A percentile compares a stretch with the other conserved stretches of the same genome.
phyloP scores from a whole-genome alignment of 495 filamentous ascomycete species.

The Darksidea phi region DNA sequence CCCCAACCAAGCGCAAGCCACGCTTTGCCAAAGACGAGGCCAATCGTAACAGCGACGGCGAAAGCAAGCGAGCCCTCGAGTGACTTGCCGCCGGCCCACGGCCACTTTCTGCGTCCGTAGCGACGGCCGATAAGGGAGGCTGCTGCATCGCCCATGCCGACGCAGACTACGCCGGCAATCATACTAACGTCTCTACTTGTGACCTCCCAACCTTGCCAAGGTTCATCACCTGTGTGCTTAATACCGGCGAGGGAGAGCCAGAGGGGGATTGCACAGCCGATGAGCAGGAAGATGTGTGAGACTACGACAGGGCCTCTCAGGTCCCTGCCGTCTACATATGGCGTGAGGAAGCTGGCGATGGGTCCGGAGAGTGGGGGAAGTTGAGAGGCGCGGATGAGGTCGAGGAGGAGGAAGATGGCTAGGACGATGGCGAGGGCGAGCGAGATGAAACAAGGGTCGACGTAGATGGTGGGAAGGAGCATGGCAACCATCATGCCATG shows the following conservation, averaged over 20 bases:
- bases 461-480: conserved; percentile 79
- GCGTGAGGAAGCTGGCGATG: conserved; percentile 79
- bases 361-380: conserved; percentile 82
- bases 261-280: conserved; percentile 92
- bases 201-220: conserved; percentile 72
- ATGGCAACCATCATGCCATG: conserved; percentile 97
- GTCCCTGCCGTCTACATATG: conserved; percentile 93
- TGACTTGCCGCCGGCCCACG: conserved; percentile 95
- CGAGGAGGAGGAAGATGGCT: conserved; percentile 79
- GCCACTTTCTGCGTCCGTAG: conserved; percentile 85
- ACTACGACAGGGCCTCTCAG: conserved; percentile 91
- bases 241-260: conserved; percentile 80
- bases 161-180: conserved; percentile 87
- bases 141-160: conserved; percentile 92
- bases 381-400: conserved; percentile 85
- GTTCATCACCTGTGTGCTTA: conserved; percentile 50
- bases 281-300: conserved; percentile 90
- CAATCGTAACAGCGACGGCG: conserved; percentile 70
- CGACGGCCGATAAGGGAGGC: conserved; percentile 90
- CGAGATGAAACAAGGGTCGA: conserved; percentile 81
- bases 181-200: conserved; percentile 72
- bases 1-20: conserved; percentile 79
- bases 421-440: conserved; percentile 74
- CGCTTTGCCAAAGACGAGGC: conserved; percentile 65
- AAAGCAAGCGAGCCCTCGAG: conserved; percentile 90